phyloP scores from a whole-genome alignment of 2,329 filamentous ascomycete genomes.

The Monosporascus sp. region DNA sequence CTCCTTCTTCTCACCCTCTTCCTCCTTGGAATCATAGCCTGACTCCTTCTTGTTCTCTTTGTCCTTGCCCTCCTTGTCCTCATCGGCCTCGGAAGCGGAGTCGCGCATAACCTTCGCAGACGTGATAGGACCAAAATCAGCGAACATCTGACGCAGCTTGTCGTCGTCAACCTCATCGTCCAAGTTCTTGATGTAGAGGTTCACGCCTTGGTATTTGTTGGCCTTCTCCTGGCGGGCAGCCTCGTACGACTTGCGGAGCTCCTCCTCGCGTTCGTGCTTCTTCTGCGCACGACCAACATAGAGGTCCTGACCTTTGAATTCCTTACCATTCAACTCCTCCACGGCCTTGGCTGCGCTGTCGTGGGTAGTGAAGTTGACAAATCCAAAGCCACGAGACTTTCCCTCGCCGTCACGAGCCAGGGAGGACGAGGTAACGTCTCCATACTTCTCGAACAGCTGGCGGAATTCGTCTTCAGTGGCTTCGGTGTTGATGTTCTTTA shows the following conservation, averaged over 20 bases:
- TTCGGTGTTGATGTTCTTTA: conserved; percentile 91
- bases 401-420: conserved; percentile 84
- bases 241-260: conserved; percentile 98
- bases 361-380: conserved; percentile 93
- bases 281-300: conserved; percentile 99
- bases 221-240: conserved; percentile 96
- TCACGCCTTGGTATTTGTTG: conserved; percentile 98
- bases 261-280: conserved; percentile 99
- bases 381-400: conserved; percentile 93
- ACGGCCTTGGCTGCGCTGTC: conserved; percentile 82
- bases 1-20: conserved; percentile 53
- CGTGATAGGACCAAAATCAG: conserved; percentile 88
- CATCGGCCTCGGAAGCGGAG: conserved; percentile 50
- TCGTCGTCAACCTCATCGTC: conserved; percentile 97
- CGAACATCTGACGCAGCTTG: conserved; percentile 91
- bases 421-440: conserved; percentile 92
- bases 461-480: conserved; percentile 93
- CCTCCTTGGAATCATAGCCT: conserved; percentile 47
- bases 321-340: conserved; percentile 84
- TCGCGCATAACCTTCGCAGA: conserved; percentile 99
- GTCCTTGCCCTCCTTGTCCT: conserved; percentile 47
- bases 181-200: conserved; percentile 99
- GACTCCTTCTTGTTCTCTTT: conserved; percentile 45
- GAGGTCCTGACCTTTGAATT: conserved; percentile 90
- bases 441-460: conserved; percentile 83